phyloP scores from a whole-genome alignment of 2,329 filamentous ascomycete species.

The Fusarium chlamydosporum region DNA sequence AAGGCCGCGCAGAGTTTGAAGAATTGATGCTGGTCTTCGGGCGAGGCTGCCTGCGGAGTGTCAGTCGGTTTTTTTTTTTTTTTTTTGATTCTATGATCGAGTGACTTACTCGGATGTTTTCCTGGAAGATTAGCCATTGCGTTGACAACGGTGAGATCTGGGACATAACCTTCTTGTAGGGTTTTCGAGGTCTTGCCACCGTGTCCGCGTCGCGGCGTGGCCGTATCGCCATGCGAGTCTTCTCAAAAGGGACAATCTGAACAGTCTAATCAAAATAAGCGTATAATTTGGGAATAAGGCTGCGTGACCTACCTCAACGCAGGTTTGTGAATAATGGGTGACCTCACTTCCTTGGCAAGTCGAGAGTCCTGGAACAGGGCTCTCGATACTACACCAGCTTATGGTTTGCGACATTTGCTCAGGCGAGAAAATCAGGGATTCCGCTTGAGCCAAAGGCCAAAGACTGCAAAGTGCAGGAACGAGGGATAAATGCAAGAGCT shows the following conservation, averaged over 20 bases:
- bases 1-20: neutral
- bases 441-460: neutral
- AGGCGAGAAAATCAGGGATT: neutral
- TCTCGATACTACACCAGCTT: neutral
- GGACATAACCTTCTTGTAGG: neutral
- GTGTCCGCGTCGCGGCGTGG: neutral
- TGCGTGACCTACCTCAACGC: neutral
- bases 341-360: neutral
- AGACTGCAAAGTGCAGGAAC: neutral
- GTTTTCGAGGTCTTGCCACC: neutral
- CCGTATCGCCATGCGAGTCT: neutral
- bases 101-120: neutral
- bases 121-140: slow-evolving; percentile 4
- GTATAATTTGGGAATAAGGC: neutral
- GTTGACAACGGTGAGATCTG: neutral
- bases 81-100: neutral
- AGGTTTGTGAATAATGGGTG: neutral
- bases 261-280: neutral
- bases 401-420: neutral
- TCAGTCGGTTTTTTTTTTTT: too few relatives aligned
- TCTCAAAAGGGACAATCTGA: neutral
- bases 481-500: slow-evolving; percentile 6
- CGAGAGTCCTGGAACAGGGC: neutral
- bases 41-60: neutral
- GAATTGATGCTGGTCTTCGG: neutral